Percentiles rank a stretch among this genome's conserved stretches.
Evolutionary conservation across 2,329 filamentous ascomycete genomes (phyloP).

Genomic region (Aspergillus fumigatiaffinis): DNA sequence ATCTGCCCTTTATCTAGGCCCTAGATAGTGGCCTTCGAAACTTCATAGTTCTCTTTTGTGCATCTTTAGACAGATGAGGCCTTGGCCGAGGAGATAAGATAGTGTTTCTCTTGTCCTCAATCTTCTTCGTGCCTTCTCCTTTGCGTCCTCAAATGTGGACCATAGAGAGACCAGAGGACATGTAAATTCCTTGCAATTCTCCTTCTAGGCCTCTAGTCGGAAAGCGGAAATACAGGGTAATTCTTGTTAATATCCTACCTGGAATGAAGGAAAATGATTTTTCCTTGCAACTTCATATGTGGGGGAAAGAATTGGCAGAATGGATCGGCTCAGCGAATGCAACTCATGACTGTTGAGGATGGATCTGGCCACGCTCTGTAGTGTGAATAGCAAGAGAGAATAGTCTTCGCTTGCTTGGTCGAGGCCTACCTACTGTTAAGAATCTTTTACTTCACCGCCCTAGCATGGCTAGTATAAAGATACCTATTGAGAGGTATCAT

Average conservation of each 20-base stretch:
- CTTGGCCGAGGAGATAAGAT: neutral
- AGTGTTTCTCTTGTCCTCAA: neutral
- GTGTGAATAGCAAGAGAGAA: neutral
- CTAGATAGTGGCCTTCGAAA: neutral
- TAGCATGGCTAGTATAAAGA: neutral
- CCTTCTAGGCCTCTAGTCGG: neutral
- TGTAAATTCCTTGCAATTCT: neutral
- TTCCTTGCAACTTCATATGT: neutral
- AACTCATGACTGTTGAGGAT: neutral
- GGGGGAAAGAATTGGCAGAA: neutral
- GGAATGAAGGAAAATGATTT: neutral
- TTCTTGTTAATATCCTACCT: neutral
- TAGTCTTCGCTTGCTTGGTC: neutral
- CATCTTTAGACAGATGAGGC: neutral
- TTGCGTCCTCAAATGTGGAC: neutral
- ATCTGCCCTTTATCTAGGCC: neutral
- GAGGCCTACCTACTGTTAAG: neutral
- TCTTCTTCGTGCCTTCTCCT: neutral
- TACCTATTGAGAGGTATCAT: neutral
- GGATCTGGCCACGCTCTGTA: neutral
- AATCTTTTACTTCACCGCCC: neutral
- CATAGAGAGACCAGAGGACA: neutral
- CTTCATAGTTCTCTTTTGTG: neutral
- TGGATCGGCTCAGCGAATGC: neutral
- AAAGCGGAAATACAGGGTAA: neutral